Evolutionary conservation across 805 yeast genomes (phyloP).

Genomic region (Saccharomyces mikatae): DNA sequence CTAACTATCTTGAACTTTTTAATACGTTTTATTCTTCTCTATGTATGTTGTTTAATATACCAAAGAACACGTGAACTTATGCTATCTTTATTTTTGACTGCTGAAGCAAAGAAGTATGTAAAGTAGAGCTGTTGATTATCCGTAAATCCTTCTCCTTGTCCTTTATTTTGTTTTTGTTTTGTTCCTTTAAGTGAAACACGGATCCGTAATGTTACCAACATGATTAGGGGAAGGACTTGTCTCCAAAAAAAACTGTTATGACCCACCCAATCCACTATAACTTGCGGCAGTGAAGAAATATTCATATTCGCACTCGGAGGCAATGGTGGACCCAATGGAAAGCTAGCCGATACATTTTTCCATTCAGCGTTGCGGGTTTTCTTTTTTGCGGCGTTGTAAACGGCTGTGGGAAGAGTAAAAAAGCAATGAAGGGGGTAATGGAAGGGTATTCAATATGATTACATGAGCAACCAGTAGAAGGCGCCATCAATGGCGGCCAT

Average conservation of each 20-base stretch:
- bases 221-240: background rate
- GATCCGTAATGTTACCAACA: background rate
- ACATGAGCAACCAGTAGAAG: constrained; percentile 10
- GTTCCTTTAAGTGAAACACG: background rate
- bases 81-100: background rate
- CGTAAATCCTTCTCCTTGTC: background rate
- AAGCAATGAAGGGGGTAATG: background rate
- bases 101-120: background rate
- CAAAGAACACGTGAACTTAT: background rate
- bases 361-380: background rate
- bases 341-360: constrained; percentile 2
- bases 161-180: background rate
- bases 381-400: constrained; percentile 3
- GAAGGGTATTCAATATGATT: background rate
- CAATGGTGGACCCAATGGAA: background rate
- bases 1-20: background rate
- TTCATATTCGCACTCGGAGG: background rate
- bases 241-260: background rate
- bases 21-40: background rate
- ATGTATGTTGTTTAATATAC: background rate
- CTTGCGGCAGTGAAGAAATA: background rate
- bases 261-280: background rate
- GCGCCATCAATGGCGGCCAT: constrained; percentile 13
- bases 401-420: background rate
- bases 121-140: background rate